These are phyloP conservation scores for Leccinum pachyderme DNA, from an alignment of 1,284 basidiomycete species.

Conservation along the genomic window DNA sequence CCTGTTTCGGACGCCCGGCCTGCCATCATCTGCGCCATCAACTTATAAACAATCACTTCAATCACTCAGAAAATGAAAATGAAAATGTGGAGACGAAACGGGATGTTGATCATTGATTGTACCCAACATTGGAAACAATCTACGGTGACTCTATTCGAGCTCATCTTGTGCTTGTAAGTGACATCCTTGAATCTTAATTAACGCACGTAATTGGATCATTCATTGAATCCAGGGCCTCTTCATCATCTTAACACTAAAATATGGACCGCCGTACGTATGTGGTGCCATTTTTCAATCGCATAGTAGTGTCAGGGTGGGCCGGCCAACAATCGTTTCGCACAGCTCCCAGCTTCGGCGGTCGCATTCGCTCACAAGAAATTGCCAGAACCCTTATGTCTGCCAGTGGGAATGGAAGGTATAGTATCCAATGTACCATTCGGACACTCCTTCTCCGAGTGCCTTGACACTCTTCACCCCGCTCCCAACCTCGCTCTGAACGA, in stretches of 20 bases:
- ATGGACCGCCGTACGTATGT: not conserved
- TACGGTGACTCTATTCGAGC: no score
- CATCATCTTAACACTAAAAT: no score
- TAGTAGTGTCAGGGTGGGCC: no score
- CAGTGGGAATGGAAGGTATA: not conserved
- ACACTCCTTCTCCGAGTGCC: constrained; percentile 53
- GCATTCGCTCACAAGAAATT: not conserved
- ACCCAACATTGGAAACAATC: no score
- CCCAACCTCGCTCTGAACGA: constrained; percentile 65
- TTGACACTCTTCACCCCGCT: constrained; percentile 66
- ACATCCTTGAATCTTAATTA: not conserved
- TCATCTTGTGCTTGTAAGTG: not conserved
- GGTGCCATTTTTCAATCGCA: not conserved
- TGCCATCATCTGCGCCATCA: no score
- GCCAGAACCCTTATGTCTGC: not conserved
- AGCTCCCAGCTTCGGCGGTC: not conserved
- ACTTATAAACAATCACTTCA: no score
- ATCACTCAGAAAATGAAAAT: no score
- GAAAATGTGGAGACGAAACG: no score
- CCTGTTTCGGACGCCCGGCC: no score
- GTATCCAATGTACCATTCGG: constrained; percentile 36
- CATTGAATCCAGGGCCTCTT: not conserved
- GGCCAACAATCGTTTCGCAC: not conserved
- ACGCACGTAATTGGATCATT: not conserved
- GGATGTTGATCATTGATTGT: no score